Evolutionary conservation across 176 grass and related monocot genomes (phyloP).

Genomic region (Microstegium vimineum): DNA sequence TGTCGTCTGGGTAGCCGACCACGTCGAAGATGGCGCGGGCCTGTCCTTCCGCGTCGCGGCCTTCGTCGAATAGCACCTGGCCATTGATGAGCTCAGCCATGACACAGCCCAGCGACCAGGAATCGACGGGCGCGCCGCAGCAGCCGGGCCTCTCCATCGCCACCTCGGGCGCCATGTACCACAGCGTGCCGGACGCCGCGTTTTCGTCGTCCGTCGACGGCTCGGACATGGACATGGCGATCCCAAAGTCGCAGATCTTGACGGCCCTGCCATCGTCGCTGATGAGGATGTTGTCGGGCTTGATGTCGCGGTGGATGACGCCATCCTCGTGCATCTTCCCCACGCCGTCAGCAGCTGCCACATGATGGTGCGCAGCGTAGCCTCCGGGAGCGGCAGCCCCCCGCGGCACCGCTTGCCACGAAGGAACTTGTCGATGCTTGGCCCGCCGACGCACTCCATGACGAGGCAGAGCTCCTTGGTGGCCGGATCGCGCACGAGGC

Average conservation of each 20-base stretch:
- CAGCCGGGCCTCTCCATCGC: not conserved
- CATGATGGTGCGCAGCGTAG: slow-evolving; percentile 14
- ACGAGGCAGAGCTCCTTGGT: slow-evolving; percentile 18
- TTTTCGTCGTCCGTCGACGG: slow-evolving; percentile 13
- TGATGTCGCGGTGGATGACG: slow-evolving; percentile 44
- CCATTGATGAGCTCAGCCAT: slow-evolving; percentile 30
- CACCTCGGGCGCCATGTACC: slow-evolving; percentile 31
- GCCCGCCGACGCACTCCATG: slow-evolving; percentile 39
- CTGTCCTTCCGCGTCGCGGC: slow-evolving; percentile 9
- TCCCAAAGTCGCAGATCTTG: slow-evolving; percentile 42
- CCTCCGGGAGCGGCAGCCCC: not conserved
- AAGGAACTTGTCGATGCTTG: slow-evolving; percentile 10
- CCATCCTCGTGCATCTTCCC: slow-evolving; percentile 1
- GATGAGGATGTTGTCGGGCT: slow-evolving; percentile 30
- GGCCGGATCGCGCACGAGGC: not conserved
- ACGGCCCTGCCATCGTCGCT: not conserved
- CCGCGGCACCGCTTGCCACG: not conserved
- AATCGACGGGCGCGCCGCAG: slow-evolving; percentile 17
- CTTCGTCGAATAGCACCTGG: not conserved
- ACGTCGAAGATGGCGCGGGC: slow-evolving; percentile 8
- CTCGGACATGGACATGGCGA: not conserved
- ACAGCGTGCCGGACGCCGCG: not conserved
- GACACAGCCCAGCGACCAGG: slow-evolving; percentile 43
- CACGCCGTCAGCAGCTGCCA: slow-evolving; percentile 21
- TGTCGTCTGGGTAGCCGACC: not conserved